These are phyloP conservation scores for Pisolithus sp. DNA, from an alignment of 768 basidiomycete genomes.

Conservation along the genomic window DNA sequence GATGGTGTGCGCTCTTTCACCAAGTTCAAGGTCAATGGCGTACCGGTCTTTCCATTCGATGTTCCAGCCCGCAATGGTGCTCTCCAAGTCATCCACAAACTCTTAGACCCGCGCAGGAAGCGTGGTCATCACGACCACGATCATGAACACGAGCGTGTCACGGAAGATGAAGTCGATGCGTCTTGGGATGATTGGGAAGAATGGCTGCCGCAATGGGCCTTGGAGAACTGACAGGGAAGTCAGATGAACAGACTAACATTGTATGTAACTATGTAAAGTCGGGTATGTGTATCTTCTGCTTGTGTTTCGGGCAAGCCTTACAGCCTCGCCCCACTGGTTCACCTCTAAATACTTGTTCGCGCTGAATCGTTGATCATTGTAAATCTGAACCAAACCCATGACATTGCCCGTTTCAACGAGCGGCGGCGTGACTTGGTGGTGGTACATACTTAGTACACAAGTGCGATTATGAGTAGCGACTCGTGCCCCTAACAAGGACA, in stretches of 20 bases:
- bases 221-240: slow-evolving; percentile 20
- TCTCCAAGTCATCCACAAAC: slow-evolving; percentile 39
- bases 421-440: no score
- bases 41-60: slow-evolving; percentile 36
- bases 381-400: no score
- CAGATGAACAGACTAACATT: not conserved
- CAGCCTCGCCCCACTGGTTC: no score
- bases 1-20: slow-evolving; percentile 31
- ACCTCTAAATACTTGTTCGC: no score
- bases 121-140: slow-evolving; percentile 3
- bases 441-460: no score
- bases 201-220: slow-evolving; percentile 45
- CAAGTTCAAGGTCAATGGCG: slow-evolving; percentile 35
- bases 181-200: slow-evolving; percentile 42
- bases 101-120: slow-evolving; percentile 36
- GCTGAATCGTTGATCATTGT: no score
- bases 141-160: not conserved
- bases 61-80: slow-evolving; percentile 52
- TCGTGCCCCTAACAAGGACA: slow-evolving; percentile 18
- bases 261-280: not conserved
- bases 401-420: no score
- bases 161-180: slow-evolving; percentile 10
- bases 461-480: not conserved
- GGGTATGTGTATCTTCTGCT: not conserved
- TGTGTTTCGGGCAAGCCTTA: no score